Base-by-base conservation (phyloP, 2,329 filamentous ascomycete species). In the Microcera coccophila region DNA sequence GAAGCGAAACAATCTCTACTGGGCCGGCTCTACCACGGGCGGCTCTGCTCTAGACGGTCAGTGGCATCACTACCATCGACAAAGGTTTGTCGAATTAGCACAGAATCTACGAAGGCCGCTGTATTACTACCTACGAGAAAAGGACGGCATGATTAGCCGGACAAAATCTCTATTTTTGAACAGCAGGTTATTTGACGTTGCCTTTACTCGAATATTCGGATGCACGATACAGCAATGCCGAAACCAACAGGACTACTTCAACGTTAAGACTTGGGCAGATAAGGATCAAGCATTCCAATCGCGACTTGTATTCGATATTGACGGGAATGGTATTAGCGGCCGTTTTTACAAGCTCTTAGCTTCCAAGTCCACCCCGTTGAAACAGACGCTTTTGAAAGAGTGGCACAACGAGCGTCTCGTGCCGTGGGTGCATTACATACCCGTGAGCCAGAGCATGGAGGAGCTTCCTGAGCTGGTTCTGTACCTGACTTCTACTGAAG, bases 391-490 rank as follows among this genome's bases (percentile, higher is more conserved):
- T 0, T 59, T 78, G 7, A 64, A 68, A 3, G 78, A 81, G 56
- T 81, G 78, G 78, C 76, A 81, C 45, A 74, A 79, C 45, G 75
- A 80, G 18, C 60, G 76, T 0, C 63, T 81, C 3, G 41, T 71
- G 9, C 75, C 77, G 0, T 81, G 78, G 78, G 62, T 75, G 4
- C 78, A 81, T 46, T 80, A 79, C 42, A 55, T 80, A 0, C 78
- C 78, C 0, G 64, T 81, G 1, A 76, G 72, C 36, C 60, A 70
- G 47, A 60, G 67, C 5, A 60, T 76, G 54, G 65, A 68, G 3
- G 76, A 81, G 57, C 51, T 81, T 3, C 73, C 75, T 0, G 77
- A 79, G 52, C 49, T 77, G 28, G 62, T 79, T 1, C 50, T 53
- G 0, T 78, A 69, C 44, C 60, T 81, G 4, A 67, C 68, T 2